Base-by-base conservation (phyloP, 768 basidiomycete species). In the Pholiota microspora region DNA sequence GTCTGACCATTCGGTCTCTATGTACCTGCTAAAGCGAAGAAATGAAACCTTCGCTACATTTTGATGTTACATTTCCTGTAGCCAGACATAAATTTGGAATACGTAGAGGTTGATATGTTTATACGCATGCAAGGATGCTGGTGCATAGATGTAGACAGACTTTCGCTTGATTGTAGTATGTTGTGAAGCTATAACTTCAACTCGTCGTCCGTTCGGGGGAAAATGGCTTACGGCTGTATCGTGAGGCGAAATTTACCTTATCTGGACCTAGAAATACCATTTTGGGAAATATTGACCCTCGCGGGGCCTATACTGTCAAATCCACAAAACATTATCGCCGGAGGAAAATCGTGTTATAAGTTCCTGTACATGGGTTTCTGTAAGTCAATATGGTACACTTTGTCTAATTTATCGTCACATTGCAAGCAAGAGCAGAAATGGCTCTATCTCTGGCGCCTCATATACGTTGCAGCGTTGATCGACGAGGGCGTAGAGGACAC, bases 401-500 rank as follows among this genome's bases (percentile, higher is more conserved):
- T 12, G 29, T 31, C 29, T 31, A 31, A 12, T 12, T 6, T 12
- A 31, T 31, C 29, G 29, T n/a, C n/a, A n/a, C n/a, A n/a, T n/a
- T n/a, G n/a, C n/a, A n/a, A n/a, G n/a, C n/a, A n/a, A n/a, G n/a
- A n/a, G n/a, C n/a, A 16, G 15, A 36, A 16, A 15, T 36, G 1
- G 7, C 2, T 7, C 23, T 9, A 42, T 42, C 40, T 45, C 28
- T 51, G 51, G 10, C 51, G 51, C 9, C 29, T 35, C 12, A 51
- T 8, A 51, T 51, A 51, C 31, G 42, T 42, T 15, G 40, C 40
- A n/a, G 51, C 42, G 29, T 51, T 25, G 40, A 51, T 52, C 23
- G 50, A 55, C 27, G 54, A 58, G 2, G 53, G 50, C 7, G 55
- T 49, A 13, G 48, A 46, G 16, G 53, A 59, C 4, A 50, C 45